Evolutionary conservation across 441 rosid species (phyloP), one percentile per base, ranked within the genome.

Genomic region (Croton laevigatus): DNA sequence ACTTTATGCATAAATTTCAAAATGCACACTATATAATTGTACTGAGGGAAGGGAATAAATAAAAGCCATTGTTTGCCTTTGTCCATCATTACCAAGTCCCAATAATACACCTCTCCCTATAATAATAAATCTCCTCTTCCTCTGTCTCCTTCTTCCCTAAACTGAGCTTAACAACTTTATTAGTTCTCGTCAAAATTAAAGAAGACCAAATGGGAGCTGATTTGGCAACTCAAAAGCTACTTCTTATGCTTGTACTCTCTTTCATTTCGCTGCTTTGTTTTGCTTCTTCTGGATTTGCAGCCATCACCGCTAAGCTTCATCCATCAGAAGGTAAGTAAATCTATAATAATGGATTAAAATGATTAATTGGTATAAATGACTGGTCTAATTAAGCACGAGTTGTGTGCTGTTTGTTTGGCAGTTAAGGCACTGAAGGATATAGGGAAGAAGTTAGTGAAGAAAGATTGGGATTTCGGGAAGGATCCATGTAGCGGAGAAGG

Each of bases 401-500:
- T 13, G 32, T 12, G 34, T 70, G 52, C 11, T 46, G 59, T 2
- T 13, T 54, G 7, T 62, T 60, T 73, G 65, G 76, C 86, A 91
- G 97, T 87, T 88, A 79, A 79, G 58, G 89, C 88, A 70, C 42
- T 94, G 75, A 85, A 77, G 76, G 90, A 79, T 55, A 88, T 91
- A 76, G 93, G 83, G 73, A 78, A 71, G 81, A 86, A 79, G 67
- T 19, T 91, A 72, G 94, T 88, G 80, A 89, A 87, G 78, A 84
- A 68, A 65, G 93, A 88, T 67, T 94, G 96, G 96, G 76, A 85
- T 63, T 88, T 88, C 66, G 70, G 76, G 32, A 78, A 80, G 65
- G 98, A 91, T 73, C 97, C 97, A 20, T 94, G 97, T 70, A 85
- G 89, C 72, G 87, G 91, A 32, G 68, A 81, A 75, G 89, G 88